Conservation (phyloP, 768 basidiomycete genomes). For the Collybia sp. region DNA sequence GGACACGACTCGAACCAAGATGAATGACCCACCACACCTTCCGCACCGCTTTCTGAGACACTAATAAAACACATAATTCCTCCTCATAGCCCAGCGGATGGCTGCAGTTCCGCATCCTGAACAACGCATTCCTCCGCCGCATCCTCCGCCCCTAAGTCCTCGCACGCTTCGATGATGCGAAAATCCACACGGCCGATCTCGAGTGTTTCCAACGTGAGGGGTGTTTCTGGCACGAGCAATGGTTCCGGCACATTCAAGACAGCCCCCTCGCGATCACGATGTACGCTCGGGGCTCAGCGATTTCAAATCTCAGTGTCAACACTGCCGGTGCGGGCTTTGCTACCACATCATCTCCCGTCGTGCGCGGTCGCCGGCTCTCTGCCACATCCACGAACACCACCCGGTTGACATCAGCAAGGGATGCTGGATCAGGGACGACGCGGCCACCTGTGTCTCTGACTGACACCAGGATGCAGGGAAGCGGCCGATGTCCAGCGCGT, state of each 20-base stretch:
- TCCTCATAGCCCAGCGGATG: neutral
- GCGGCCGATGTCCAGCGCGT: slow-evolving; percentile 13
- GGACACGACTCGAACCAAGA: neutral
- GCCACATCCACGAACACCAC: slow-evolving; percentile 22
- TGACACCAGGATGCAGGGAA: slow-evolving; percentile 18
- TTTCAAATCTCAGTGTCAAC: slow-evolving; percentile 20
- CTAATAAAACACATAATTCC: slow-evolving; percentile 1
- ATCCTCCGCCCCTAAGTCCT: slow-evolving; percentile 20
- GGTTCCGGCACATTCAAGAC: neutral
- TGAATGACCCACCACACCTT: neutral
- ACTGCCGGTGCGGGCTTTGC: slow-evolving; percentile 3
- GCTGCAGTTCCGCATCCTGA: neutral
- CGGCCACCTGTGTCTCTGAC: slow-evolving; percentile 25
- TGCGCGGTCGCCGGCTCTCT: slow-evolving; percentile 26
- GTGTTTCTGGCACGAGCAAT: slow-evolving; percentile 20
- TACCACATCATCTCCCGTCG: slow-evolving; percentile 7
- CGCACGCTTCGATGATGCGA: slow-evolving; percentile 27
- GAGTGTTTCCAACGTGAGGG: slow-evolving; percentile 25
- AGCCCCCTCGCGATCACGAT: neutral
- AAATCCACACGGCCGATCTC: slow-evolving; percentile 13
- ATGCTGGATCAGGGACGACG: slow-evolving; percentile 13
- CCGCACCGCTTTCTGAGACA: slow-evolving; percentile 6
- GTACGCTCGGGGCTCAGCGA: slow-evolving; percentile 7
- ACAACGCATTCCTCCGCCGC: neutral
- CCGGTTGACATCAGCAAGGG: slow-evolving; percentile 9